These are phyloP conservation scores for Dictyostelium purpureum DNA, from an alignment of 78 protist genomes.

Conservation along the genomic window DNA sequence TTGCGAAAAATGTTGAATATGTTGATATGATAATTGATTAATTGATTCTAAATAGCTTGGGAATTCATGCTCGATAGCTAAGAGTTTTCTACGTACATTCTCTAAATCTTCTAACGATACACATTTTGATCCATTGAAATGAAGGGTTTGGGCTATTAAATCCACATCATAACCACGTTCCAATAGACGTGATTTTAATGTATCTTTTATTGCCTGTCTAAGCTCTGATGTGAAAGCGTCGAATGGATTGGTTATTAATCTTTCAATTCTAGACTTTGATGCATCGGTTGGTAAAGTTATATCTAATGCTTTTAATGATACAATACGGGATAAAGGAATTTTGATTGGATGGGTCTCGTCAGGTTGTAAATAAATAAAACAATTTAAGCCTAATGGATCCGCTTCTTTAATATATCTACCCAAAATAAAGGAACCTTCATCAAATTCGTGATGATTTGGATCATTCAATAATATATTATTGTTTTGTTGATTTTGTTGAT, in stretches of 20 bases:
- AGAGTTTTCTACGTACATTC: not conserved
- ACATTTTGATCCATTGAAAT: not conserved
- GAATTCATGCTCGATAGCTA: not conserved
- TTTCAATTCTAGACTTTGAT: not conserved
- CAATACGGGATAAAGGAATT: conserved; percentile 37
- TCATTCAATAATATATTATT: conserved; percentile 3
- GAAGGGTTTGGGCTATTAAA: not conserved
- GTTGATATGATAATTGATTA: conserved; percentile 5
- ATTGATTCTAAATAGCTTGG: not conserved
- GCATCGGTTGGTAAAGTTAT: not conserved
- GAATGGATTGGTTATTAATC: conserved; percentile 60
- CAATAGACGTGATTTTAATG: not conserved
- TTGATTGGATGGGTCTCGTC: conserved; percentile 6
- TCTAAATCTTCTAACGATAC: conserved; percentile 5
- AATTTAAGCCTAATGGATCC: conserved; percentile 45
- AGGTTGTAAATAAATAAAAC: conserved; percentile 25
- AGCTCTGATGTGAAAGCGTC: conserved; percentile 53
- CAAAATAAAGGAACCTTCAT: conserved; percentile 57
- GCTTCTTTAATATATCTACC: conserved; percentile 49
- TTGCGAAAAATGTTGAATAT: not conserved
- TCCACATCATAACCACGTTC: conserved; percentile 19
- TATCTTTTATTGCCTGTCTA: conserved; percentile 22
- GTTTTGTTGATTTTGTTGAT: not conserved
- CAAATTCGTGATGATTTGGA: conserved; percentile 63
- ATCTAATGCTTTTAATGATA: conserved; percentile 6